Evolutionary conservation across 495 filamentous ascomycete species (phyloP).

Genomic region (Podospora fimiseda): DNA sequence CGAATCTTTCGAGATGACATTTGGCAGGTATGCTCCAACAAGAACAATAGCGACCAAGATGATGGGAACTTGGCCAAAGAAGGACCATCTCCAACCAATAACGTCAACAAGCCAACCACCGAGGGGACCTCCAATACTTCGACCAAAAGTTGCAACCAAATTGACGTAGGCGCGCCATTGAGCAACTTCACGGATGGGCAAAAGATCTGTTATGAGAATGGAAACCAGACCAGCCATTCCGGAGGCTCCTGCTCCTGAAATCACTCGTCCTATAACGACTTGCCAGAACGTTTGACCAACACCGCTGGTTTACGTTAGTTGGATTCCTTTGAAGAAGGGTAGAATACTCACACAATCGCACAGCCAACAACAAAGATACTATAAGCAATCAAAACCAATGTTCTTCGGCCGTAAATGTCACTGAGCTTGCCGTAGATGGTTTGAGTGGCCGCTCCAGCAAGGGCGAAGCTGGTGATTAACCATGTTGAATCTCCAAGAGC

Average conservation of each 20-base stretch:
- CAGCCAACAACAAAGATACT: constrained; percentile 38
- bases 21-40: constrained; percentile 39
- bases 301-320: constrained; percentile 34
- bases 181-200: constrained; percentile 61
- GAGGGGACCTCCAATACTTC: constrained; percentile 57
- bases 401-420: constrained; percentile 45
- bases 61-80: constrained; percentile 53
- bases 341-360: constrained; percentile 30
- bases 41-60: constrained; percentile 49
- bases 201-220: constrained; percentile 60
- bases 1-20: not conserved
- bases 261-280: constrained; percentile 50
- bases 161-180: constrained; percentile 63
- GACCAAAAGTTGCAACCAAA: constrained; percentile 54
- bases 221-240: constrained; percentile 52
- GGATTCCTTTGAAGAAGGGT: not conserved
- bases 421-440: constrained; percentile 45
- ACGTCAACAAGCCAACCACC: constrained; percentile 60
- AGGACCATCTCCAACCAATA: constrained; percentile 65
- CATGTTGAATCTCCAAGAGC: constrained; percentile 54
- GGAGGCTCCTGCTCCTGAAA: constrained; percentile 55
- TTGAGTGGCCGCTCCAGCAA: constrained; percentile 56
- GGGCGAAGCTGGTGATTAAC: constrained; percentile 58
- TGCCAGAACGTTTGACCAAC: constrained; percentile 44
- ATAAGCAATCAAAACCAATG: constrained; percentile 36